These are phyloP conservation scores for Penicillium concentricum DNA, from an alignment of 2,329 filamentous ascomycete species.

Conservation along the genomic window DNA sequence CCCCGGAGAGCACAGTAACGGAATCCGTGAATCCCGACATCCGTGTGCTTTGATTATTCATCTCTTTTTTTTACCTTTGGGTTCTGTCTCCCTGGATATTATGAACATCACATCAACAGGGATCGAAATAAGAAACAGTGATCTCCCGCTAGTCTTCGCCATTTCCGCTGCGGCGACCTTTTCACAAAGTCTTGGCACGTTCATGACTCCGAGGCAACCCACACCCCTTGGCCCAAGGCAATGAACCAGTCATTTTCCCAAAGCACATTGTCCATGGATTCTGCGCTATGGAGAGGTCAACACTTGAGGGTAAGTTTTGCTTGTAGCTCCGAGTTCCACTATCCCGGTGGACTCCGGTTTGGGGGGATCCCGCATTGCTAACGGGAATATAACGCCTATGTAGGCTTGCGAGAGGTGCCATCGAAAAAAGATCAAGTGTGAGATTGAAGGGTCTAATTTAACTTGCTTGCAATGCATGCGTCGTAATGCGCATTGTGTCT, in stretches of 20 bases:
- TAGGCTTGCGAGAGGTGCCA: conserved; percentile 91
- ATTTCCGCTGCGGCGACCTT: conserved; percentile 1
- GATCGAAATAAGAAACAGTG: conserved; percentile 2
- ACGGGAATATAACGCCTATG: background rate
- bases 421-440: conserved; percentile 87
- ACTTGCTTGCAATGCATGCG: conserved; percentile 84
- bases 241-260: background rate
- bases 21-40: conserved; percentile 13
- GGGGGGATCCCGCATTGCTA: background rate
- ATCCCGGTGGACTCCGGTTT: background rate
- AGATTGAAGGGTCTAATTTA: conserved; percentile 74
- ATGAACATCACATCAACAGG: background rate
- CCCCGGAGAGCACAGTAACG: conserved; percentile 2
- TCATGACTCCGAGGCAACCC: conserved; percentile 13
- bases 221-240: conserved; percentile 10
- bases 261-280: conserved; percentile 4
- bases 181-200: conserved; percentile 18
- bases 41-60: conserved; percentile 4
- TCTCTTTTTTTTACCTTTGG: background rate
- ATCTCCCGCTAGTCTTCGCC: conserved; percentile 2
- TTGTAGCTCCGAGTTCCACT: background rate
- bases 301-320: background rate
- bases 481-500: conserved; percentile 91
- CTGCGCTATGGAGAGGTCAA: background rate
- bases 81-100: background rate